Base-by-base conservation (phyloP, 2,329 filamentous ascomycete genomes). In the Chaetomiaceae sp. region DNA sequence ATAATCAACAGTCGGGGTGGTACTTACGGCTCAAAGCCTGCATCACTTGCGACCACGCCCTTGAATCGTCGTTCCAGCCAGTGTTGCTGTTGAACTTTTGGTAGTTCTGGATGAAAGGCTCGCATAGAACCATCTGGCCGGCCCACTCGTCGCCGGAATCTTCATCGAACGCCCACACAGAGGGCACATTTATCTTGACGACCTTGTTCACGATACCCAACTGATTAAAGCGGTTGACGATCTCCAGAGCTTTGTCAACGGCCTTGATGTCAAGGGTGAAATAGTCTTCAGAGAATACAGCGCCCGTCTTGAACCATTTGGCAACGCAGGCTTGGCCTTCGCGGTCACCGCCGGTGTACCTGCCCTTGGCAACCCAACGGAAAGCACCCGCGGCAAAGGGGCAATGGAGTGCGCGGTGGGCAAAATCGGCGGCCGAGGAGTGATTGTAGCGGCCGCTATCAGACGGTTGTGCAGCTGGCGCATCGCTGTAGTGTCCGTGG, bases 51-150 rank as follows among this genome's bases (percentile, higher is more conserved):
- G 64, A 62, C 70, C 71, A 72, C 3, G 42, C 34, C n/a, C 41
- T 51, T 0, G 55, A 55, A 6, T 61, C 56, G 51, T 69, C 60
- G 33, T 21, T 61, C 71, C 71, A 75, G 36, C 71, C 71, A 1
- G 58, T 66, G 56, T 73, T 74, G 65, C 70, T 74, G 61, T 74
- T 74, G 64, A 72, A 73, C 61, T 73, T 74, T 53, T 70, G 60
- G 58, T 72, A 73, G 56, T 72, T 69, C 14, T 67, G 52, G 46
- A 74, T 73, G 58, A 71, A 71, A 1, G 71, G 70, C 58, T 74
- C 71, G 21, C 55, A 34, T 1, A 74, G 64, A 4, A 2, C 0
- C 20, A 58, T 65, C 23, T 62, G 54, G 9, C 66, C 67, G 0
- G 52, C 53, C 58, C 55, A 53, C n/a, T n/a, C n/a, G n/a, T n/a